These are phyloP conservation scores for Suillus discolor DNA, from an alignment of 768 basidiomycete genomes.

Conservation along the genomic window DNA sequence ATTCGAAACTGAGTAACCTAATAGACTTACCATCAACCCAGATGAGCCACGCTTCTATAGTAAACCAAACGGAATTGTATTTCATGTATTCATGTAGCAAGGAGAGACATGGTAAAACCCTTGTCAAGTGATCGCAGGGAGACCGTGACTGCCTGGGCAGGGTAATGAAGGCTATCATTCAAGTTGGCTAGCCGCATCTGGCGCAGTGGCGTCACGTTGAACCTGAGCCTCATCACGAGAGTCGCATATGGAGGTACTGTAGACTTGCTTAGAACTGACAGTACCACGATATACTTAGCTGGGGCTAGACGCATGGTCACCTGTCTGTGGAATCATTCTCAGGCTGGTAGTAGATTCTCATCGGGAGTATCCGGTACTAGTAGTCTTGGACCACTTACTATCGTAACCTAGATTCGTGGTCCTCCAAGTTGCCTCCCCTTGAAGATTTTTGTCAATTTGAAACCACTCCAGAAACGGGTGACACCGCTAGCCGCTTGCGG, in stretches of 20 bases:
- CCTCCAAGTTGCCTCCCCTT: no score
- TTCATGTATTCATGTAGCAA: neutral
- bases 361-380: no score
- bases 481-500: no score
- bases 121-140: neutral
- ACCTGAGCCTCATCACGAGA: neutral
- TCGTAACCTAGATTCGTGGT: no score
- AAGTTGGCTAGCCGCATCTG: neutral
- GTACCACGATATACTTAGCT: neutral
- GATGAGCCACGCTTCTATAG: neutral
- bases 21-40: neutral
- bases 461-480: neutral
- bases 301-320: neutral
- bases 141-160: no score
- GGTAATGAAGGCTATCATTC: neutral
- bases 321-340: neutral
- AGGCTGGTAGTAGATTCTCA: no score
- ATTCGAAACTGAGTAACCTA: neutral
- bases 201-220: neutral
- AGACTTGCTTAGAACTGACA: neutral
- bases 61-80: neutral
- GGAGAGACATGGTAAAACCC: neutral
- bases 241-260: neutral
- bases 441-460: neutral
- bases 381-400: no score